Evolutionary conservation across 2,329 filamentous ascomycete species (phyloP).

Genomic region (Onygena corvina): DNA sequence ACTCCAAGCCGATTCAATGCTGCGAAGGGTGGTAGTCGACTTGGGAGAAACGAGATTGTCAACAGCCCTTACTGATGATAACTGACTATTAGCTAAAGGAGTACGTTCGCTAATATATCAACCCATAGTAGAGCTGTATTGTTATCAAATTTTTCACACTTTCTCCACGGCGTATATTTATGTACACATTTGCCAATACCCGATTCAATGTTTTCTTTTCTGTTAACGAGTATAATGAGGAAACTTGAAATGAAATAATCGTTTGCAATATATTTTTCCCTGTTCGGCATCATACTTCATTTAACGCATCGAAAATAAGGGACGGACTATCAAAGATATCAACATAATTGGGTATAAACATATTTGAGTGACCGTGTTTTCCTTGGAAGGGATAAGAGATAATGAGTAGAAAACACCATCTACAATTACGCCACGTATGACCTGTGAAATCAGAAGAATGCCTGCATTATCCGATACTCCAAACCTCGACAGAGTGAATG

Average conservation of each 20-base stretch:
- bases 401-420: neutral
- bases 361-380: neutral
- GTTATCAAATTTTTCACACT: no score
- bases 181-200: no score
- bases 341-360: neutral
- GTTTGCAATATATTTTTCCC: no score
- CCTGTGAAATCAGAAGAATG: neutral
- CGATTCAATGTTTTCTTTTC: no score
- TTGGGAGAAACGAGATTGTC: slow-evolving; percentile 71
- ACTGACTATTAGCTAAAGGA: neutral
- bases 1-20: slow-evolving; percentile 35
- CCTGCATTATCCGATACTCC: slow-evolving; percentile 59
- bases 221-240: no score
- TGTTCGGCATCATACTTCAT: no score
- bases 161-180: no score
- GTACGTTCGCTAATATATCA: no score
- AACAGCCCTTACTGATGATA: slow-evolving; percentile 49
- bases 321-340: neutral
- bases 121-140: neutral
- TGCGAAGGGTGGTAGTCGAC: slow-evolving; percentile 38
- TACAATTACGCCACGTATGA: neutral
- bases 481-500: slow-evolving; percentile 80
- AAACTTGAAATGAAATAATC: no score
- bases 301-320: no score
- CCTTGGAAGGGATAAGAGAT: neutral